A percentile compares a stretch with the other conserved stretches of the same genome.
These are phyloP conservation scores for Nicotiana undulata DNA, from an alignment of 257 asterid genomes.

Conservation along the genomic window DNA sequence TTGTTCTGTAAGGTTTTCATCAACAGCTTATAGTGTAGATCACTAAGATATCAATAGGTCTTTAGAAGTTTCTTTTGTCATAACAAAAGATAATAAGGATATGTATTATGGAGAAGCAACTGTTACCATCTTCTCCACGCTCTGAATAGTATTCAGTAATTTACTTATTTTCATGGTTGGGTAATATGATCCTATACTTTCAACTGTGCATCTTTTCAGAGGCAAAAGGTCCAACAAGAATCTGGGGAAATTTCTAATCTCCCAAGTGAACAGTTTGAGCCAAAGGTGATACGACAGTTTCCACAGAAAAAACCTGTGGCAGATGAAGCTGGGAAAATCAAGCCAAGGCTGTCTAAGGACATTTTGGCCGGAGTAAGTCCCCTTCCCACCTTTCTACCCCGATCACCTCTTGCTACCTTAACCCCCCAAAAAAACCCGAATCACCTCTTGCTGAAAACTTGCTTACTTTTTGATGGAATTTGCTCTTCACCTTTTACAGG, in stretches of 20 bases:
- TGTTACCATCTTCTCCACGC: not conserved
- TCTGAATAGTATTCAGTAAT: not conserved
- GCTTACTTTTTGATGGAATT: slow-evolving; percentile 4
- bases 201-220: slow-evolving; percentile 31
- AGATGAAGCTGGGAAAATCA: slow-evolving; percentile 28
- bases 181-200: not conserved
- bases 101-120: not conserved
- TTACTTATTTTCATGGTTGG: not conserved
- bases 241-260: slow-evolving; percentile 15
- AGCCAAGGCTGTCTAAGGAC: slow-evolving; percentile 50
- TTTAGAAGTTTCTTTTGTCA: not conserved
- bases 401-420: not conserved
- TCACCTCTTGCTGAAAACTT: not conserved
- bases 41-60: not conserved
- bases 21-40: not conserved
- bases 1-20: not conserved
- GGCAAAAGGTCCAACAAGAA: slow-evolving; percentile 46
- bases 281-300: slow-evolving; percentile 48
- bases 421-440: not conserved
- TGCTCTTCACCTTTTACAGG: slow-evolving; percentile 26
- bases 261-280: slow-evolving; percentile 21
- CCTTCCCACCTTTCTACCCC: not conserved
- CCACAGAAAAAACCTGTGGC: slow-evolving; percentile 57
- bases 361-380: slow-evolving; percentile 60
- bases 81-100: not conserved